Conservation (phyloP, 768 basidiomycete species). For the Rhodotorula diobovata region DNA sequence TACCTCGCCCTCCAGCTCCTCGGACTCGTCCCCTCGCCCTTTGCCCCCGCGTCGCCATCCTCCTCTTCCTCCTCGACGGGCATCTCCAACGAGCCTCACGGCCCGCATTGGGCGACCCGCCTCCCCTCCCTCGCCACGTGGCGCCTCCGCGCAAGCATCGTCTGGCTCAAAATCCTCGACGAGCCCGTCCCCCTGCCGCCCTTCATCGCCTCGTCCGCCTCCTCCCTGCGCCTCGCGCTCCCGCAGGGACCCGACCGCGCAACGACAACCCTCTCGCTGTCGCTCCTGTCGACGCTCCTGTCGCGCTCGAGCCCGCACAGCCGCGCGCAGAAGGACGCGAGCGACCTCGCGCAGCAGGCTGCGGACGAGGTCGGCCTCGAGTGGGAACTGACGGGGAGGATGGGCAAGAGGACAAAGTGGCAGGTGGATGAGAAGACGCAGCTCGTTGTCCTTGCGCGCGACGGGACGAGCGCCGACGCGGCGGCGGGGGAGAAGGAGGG, state of each 20-base stretch:
- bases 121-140: slow-evolving; percentile 45
- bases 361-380: slow-evolving; percentile 70
- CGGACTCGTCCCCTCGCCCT: slow-evolving; percentile 45
- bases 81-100: background rate
- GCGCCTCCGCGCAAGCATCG: slow-evolving; percentile 60
- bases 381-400: slow-evolving; percentile 86
- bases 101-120: background rate
- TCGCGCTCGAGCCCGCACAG: slow-evolving; percentile 41
- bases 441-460: slow-evolving; percentile 88
- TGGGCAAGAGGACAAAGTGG: slow-evolving; percentile 91
- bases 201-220: slow-evolving; percentile 45
- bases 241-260: slow-evolving; percentile 42
- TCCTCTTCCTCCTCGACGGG: background rate
- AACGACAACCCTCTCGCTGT: slow-evolving; percentile 68
- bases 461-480: slow-evolving; percentile 51
- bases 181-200: slow-evolving; percentile 65
- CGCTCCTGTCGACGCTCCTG: slow-evolving; percentile 67
- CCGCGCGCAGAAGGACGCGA: slow-evolving; percentile 69
- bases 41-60: background rate
- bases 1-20: slow-evolving; percentile 70
- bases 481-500: slow-evolving; percentile 7
- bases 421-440: slow-evolving; percentile 80
- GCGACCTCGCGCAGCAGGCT: slow-evolving; percentile 70
- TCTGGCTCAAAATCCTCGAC: slow-evolving; percentile 59
- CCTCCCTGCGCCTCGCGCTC: slow-evolving; percentile 42